A percentile compares a stretch with the other conserved stretches of the same genome.
Conservation (phyloP, 1,139 yeast genomes). For the Saccharomyces uvarum region DNA sequence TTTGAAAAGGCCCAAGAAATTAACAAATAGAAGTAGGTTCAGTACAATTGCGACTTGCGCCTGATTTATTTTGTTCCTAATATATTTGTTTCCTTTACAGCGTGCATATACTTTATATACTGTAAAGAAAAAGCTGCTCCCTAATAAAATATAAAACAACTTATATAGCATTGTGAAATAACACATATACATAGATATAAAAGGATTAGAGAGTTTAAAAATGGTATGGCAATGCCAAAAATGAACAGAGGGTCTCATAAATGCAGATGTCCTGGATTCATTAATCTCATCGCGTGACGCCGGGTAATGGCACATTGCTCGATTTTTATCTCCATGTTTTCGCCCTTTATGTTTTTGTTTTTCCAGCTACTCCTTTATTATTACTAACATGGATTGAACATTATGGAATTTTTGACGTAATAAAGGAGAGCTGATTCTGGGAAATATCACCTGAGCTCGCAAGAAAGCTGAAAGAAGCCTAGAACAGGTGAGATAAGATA, state of each 20-base stretch:
- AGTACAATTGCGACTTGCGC: not conserved
- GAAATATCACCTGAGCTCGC: not conserved
- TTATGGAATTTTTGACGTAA: not conserved
- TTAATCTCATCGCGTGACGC: not conserved
- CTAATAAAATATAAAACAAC: not conserved
- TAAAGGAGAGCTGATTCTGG: not conserved
- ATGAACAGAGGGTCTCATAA: not conserved
- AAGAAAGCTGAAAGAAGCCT: not conserved
- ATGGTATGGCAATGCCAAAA: not conserved
- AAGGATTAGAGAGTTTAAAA: not conserved
- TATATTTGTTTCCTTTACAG: not conserved
- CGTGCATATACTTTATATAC: not conserved
- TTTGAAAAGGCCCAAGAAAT: slow-evolving; percentile 73
- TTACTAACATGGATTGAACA: not conserved
- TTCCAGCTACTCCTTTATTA: not conserved
- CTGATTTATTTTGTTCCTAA: not conserved
- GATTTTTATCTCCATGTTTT: not conserved
- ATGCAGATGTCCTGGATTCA: not conserved
- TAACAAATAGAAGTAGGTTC: slow-evolving; percentile 37
- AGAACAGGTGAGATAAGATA: not conserved
- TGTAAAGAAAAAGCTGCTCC: not conserved
- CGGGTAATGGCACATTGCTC: not conserved
- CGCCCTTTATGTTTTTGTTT: not conserved
- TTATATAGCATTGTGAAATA: not conserved
- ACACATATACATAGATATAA: not conserved